These are phyloP conservation scores for Candida endomychidarum DNA, from an alignment of 805 yeast species.

Conservation along the genomic window DNA sequence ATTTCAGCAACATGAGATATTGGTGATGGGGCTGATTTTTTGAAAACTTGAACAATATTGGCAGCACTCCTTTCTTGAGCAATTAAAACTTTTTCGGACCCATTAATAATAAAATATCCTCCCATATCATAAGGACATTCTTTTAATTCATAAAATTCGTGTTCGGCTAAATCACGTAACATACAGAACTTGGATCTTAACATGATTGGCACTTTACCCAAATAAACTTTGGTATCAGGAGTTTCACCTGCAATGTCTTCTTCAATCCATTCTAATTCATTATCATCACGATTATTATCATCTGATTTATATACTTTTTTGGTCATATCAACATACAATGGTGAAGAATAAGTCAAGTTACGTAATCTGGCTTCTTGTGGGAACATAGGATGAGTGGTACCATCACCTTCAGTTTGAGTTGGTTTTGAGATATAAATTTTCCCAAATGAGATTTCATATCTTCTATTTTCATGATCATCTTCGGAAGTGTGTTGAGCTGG, in stretches of 20 bases:
- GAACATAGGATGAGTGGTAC: conserved; percentile 97
- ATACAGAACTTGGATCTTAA: conserved; percentile 94
- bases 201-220: conserved; percentile 98
- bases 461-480: conserved; percentile 82
- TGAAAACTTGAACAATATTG: conserved; percentile 96
- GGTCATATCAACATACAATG: conserved; percentile 92
- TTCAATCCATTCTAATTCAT: conserved; percentile 55
- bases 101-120: conserved; percentile 97
- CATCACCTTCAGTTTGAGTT: conserved; percentile 98
- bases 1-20: conserved; percentile 95
- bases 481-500: conserved; percentile 97
- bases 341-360: conserved; percentile 94
- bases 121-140: conserved; percentile 99
- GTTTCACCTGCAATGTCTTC: conserved; percentile 62
- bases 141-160: conserved; percentile 90
- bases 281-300: conserved; percentile 53
- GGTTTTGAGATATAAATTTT: conserved; percentile 96
- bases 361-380: conserved; percentile 98
- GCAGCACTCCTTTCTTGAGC: conserved; percentile 99
- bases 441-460: conserved; percentile 97
- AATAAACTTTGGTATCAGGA: conserved; percentile 68
- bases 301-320: conserved; percentile 83
- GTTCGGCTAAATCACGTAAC: conserved; percentile 83
- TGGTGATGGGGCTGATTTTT: conserved; percentile 96
- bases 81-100: conserved; percentile 95